Base-by-base conservation (phyloP, 2,329 filamentous ascomycete species). In the Aureobasidium melanogenum region DNA sequence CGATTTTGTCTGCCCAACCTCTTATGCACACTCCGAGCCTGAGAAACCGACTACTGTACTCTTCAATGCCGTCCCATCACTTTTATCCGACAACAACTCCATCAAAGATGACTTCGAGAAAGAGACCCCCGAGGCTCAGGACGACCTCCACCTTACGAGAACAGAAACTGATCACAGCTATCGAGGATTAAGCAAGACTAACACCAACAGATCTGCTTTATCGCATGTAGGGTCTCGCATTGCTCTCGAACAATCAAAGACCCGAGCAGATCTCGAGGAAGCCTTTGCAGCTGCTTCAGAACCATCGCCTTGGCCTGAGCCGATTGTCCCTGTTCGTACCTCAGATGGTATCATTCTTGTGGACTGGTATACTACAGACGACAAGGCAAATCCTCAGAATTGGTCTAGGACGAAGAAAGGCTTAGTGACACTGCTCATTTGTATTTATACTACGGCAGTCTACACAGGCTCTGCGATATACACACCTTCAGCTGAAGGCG, bases 381-480 rank as follows among this genome's bases (percentile, higher is more conserved):
- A 84, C 64, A 69, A 74, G 4, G 80, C 75, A 3, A 82, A 84
- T 67, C 82, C 82, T 1, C 78, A 82, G 64, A 83, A 84, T 68
- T 84, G 81, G 81, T 72, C 74, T 19, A 70, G 74, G 62, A 55
- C 65, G 22, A 79, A 78, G 67, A 76, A 79, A 8, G 61, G 69
- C 15, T 68, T 74, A 63, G 69, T 83, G 44, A 69, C 75, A 3
- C 15, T 75, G 44, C 66, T 82, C 56, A 63, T 71, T 51, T 67
- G 68, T 57, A 48, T 70, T 22, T 75, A 75, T 52, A 75, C 74
- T 6, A 74, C 74, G 14, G 70, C 70, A 4, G 70, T 75, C 4
- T 75, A 76, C 62, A 69, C 68, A 9, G 70, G 69, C 1, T 73
- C 75, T 1, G 74, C 78, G 0, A 80, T 86, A 61, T 85, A 84